A percentile compares a stretch with the other conserved stretches of the same genome.
phyloP scores from a whole-genome alignment of 1,284 basidiomycete genomes.

The Inonotus hispidus region DNA sequence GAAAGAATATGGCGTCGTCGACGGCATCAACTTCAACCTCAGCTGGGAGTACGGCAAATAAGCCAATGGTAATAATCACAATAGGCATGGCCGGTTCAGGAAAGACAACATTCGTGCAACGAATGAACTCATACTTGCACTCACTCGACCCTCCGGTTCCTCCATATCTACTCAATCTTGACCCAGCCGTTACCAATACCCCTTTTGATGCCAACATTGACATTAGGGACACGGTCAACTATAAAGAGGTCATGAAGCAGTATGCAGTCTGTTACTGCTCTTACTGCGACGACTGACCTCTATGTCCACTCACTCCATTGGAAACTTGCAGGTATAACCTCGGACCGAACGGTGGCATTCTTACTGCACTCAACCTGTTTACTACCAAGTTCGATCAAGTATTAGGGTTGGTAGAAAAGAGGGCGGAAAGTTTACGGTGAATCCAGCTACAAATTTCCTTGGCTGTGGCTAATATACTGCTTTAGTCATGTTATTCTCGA shows the following conservation, averaged over 20 bases:
- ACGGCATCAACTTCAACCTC: conserved; percentile 9
- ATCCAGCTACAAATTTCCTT: conserved; percentile 27
- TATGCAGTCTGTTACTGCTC: conserved; percentile 43
- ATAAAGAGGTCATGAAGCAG: conserved; percentile 99
- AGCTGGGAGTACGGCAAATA: conserved; percentile 32
- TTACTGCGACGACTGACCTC: conserved; percentile 19
- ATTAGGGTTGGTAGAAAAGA: conserved; percentile 85
- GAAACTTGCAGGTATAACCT: conserved; percentile 77
- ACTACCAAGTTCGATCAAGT: conserved; percentile 99
- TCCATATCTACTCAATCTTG: conserved; percentile 96
- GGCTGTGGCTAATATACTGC: not conserved
- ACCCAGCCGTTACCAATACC: conserved; percentile 88
- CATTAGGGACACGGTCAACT: conserved; percentile 96
- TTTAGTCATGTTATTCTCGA: conserved; percentile 89
- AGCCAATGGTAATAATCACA: conserved; percentile 79
- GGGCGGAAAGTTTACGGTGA: conserved; percentile 84
- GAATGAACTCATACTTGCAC: conserved; percentile 86
- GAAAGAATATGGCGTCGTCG: conserved; percentile 1
- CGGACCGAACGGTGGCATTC: conserved; percentile 96
- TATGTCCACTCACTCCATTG: conserved; percentile 8
- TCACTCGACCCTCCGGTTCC: conserved; percentile 53
- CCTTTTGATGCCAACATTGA: conserved; percentile 97
- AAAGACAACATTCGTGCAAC: conserved; percentile 95
- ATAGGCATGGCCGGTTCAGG: conserved; percentile 96
- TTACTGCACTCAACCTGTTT: conserved; percentile 96